phyloP scores from a whole-genome alignment of 116 monocot genomes.

The Dioscorea cayenensis region DNA sequence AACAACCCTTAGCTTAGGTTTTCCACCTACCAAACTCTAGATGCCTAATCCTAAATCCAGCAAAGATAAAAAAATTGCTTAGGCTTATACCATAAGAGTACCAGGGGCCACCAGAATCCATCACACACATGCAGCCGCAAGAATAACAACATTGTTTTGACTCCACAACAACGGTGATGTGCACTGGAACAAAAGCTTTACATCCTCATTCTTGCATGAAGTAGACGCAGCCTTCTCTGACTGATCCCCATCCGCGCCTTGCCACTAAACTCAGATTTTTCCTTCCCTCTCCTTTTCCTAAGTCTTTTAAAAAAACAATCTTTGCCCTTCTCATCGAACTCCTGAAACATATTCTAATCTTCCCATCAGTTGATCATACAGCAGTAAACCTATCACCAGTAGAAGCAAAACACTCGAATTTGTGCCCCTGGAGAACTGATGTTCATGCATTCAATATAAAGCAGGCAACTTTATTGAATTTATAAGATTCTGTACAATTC shows the following conservation, averaged over 20 bases:
- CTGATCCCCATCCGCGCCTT: slow-evolving; percentile 89
- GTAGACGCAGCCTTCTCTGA: too few species aligned
- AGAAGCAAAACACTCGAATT: slow-evolving; percentile 95
- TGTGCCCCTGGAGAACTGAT: slow-evolving; percentile 92
- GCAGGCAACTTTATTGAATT: slow-evolving; percentile 57
- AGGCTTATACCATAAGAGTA: too few species aligned
- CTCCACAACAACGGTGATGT: too few species aligned
- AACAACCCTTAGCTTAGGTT: too few species aligned
- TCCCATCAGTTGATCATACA: slow-evolving; percentile 94
- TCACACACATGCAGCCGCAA: too few species aligned
- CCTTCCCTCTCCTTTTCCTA: slow-evolving; percentile 92
- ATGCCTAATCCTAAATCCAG: too few species aligned
- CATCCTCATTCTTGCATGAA: too few species aligned
- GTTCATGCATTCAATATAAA: slow-evolving; percentile 88
- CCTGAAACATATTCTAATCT: slow-evolving; percentile 87
- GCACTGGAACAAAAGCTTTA: too few species aligned
- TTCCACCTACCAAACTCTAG: too few species aligned
- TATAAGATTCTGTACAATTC: slow-evolving; percentile 78
- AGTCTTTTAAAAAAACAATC: slow-evolving; percentile 91
- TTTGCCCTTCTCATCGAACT: slow-evolving; percentile 99
- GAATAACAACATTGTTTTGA: too few species aligned
- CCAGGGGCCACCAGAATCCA: too few species aligned
- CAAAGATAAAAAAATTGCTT: too few species aligned
- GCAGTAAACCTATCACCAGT: slow-evolving; percentile 94
- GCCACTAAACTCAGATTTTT: slow-evolving; percentile 89